phyloP scores from a whole-genome alignment of 257 asterid species.

The Hygrophila difformis region DNA sequence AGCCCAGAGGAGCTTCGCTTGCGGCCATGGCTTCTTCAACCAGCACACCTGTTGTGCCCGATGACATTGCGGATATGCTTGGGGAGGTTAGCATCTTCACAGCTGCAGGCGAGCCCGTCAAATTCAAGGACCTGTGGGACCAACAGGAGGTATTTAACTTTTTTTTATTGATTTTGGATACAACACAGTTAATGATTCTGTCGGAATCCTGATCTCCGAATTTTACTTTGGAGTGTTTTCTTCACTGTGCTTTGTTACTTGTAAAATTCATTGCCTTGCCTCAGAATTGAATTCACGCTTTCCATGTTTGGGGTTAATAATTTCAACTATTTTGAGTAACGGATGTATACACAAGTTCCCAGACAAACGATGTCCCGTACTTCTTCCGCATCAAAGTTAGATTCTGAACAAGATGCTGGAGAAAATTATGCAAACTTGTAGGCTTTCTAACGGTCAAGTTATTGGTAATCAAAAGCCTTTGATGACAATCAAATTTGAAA shows the following conservation, averaged over 20 bases:
- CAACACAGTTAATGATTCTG: too few species aligned
- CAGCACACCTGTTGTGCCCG: slow-evolving; percentile 33
- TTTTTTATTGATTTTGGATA: too few species aligned
- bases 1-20: slow-evolving; percentile 10
- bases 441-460: neutral
- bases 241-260: too few species aligned
- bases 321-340: neutral
- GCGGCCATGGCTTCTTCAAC: slow-evolving; percentile 28
- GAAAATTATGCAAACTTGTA: neutral
- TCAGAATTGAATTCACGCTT: neutral
- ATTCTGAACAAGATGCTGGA: too few species aligned
- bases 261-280: neutral
- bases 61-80: slow-evolving; percentile 40
- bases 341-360: neutral
- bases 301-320: neutral
- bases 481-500: neutral
- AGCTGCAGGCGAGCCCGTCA: slow-evolving; percentile 60
- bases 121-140: slow-evolving; percentile 73
- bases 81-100: slow-evolving; percentile 61
- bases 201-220: too few species aligned
- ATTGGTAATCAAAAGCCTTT: too few species aligned
- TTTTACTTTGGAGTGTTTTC: neutral
- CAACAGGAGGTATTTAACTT: slow-evolving; percentile 45
- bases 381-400: too few species aligned
- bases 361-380: too few species aligned